Evolutionary conservation across 306 rosid species (phyloP), one percentile per base, ranked within the genome.

Genomic region (Boehmeria nivea): DNA sequence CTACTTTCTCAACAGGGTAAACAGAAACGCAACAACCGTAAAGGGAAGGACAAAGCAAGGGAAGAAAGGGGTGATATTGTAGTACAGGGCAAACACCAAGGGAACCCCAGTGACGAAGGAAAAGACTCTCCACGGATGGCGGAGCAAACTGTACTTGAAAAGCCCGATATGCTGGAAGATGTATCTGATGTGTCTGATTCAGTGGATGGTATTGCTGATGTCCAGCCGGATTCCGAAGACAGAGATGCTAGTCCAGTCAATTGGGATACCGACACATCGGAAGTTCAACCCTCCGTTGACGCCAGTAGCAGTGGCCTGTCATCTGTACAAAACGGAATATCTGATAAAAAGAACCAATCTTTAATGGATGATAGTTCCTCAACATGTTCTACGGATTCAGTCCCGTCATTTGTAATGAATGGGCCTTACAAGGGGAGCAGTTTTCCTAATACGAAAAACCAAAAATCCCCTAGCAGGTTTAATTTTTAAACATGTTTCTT

Each of bases 211-310:
- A 81, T 75, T 57, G 59, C 75, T 18, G 95, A 81, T 75, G 58
- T 59, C 76, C 94, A 55, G 63, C 94, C 74, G 28, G 95, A 93
- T 85, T 85, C 84, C 55, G 99, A 93, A 73, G 95, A 93, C 58
- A 79, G 89, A 73, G 99, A 93, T 75, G 75, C 80, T 53, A 77
- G 87, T 69, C 89, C 85, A 39, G 62, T 87, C 42, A 91, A 79
- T 75, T 91, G 95, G 96, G 99, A 87, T 53, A 88, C 99, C 13
- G 99, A 93, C 71, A 81, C 95, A 28, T 85, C 96, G 27, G 99
- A 93, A 79, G 83, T 79, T 56, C 95, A 85, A 70, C 88, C 77
- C 74, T 77, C 77, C 45, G 56, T 75, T 27, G 89, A 83, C 57
- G 77, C 84, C 36, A 60, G 83, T 76, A 79, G 75, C 77, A 83